A percentile compares a stretch with the other conserved stretches of the same genome.
phyloP scores from a whole-genome alignment of 768 basidiomycete species.

The Boletus reticuloceps region DNA sequence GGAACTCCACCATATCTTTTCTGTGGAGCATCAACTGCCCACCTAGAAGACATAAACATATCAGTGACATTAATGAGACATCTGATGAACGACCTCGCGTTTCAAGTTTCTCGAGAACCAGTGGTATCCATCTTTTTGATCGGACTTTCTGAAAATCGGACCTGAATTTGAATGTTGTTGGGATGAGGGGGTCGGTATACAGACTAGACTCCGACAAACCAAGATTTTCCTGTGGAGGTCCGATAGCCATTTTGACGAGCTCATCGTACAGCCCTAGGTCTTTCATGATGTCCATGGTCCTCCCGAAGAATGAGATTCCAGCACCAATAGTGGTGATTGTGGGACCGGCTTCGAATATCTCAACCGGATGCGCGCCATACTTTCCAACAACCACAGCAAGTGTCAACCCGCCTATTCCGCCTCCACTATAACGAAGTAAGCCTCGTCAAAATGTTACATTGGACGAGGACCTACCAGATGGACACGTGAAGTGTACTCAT shows the following conservation, averaged over 20 bases:
- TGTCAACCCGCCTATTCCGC: constrained; percentile 37
- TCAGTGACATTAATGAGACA: not conserved
- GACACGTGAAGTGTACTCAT: constrained; percentile 15
- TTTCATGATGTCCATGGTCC: constrained; percentile 42
- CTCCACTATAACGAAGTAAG: constrained; percentile 28
- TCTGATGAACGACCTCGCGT: constrained; percentile 13
- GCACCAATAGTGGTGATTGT: constrained; percentile 43
- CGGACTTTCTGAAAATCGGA: constrained; percentile 31
- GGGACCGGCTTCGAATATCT: constrained; percentile 42
- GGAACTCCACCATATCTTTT: constrained; percentile 34
- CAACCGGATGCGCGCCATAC: constrained; percentile 28
- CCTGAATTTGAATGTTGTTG: constrained; percentile 5
- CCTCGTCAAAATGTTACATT: not conserved
- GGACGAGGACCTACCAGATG: constrained; percentile 12
- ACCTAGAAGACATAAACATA: constrained; percentile 15
- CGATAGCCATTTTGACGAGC: constrained; percentile 14
- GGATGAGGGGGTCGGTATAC: not conserved
- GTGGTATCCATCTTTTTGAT: constrained; percentile 32
- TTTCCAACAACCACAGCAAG: constrained; percentile 32
- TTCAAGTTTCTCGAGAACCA: constrained; percentile 24
- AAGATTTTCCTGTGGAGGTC: constrained; percentile 17
- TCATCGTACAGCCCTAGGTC: constrained; percentile 39
- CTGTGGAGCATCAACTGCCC: constrained; percentile 31
- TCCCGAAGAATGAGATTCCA: constrained; percentile 45
- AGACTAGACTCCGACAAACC: constrained; percentile 7